Evolutionary conservation across 441 rosid genomes (phyloP), one percentile per base, ranked within the genome.

Genomic region (Erodium trifolium): DNA sequence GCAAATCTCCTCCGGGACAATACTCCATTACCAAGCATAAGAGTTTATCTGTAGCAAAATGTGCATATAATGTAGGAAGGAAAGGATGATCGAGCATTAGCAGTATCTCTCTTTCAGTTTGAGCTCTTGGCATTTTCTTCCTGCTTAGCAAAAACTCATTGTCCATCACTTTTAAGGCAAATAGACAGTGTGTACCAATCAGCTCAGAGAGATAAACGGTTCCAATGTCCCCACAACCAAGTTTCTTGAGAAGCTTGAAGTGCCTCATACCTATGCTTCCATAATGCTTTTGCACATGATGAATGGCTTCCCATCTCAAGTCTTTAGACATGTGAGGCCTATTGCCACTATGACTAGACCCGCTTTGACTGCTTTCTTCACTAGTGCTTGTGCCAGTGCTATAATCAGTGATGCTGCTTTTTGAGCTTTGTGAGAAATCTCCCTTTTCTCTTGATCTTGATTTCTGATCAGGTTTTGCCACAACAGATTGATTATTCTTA

Each of bases 61-160:
- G 86, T 16, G 86, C 83, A 82, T 85, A 89, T 11, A 89, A 76
- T 1, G 96, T 89, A 9, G 96, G 93, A 63, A 89, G 89, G 78
- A 89, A 89, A 43, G 96, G 96, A 80, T 89, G 96, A 78, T 89
- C 96, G 70, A 89, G 81, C 85, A 87, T 89, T 73, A 87, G 88
- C 83, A 89, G 64, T 43, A 89, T 89, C 82, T 84, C 93, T 75
- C 83, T 85, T 75, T 89, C 96, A 31, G 93, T 89, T 83, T 84
- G 86, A 9, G 91, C 91, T 80, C 96, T 82, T 0, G 80, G 64
- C 78, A 87, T 78, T 78, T 89, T 89, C 86, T 87, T 89, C 73
- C 82, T 81, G 68, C 88, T 84, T 43, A 69, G 75, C 81, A 89
- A 76, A 79, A 86, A 86, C 72, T 89, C 93, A 53, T 78, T 80